These are phyloP conservation scores for Linum usitatissimum DNA, from an alignment of 345 rosid genomes.

Conservation along the genomic window DNA sequence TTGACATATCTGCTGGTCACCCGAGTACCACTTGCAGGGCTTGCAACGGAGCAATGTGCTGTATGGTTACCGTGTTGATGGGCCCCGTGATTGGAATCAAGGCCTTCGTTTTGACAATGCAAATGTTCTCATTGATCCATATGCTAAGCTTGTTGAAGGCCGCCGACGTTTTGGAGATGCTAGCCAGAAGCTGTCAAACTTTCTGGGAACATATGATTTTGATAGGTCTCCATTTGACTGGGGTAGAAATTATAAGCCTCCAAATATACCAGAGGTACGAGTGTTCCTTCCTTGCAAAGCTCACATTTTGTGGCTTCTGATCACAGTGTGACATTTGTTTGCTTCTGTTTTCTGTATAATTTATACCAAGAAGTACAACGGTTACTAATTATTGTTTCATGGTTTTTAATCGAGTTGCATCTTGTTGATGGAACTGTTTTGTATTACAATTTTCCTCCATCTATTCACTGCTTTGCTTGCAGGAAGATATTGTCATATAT, in stretches of 20 bases:
- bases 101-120: slow-evolving; percentile 75
- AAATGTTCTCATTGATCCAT: slow-evolving; percentile 68
- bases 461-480: slow-evolving; percentile 23
- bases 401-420: neutral
- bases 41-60: slow-evolving; percentile 56
- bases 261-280: slow-evolving; percentile 68
- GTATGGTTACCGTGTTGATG: slow-evolving; percentile 83
- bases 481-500: slow-evolving; percentile 88
- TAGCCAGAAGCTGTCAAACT: slow-evolving; percentile 42
- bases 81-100: slow-evolving; percentile 66
- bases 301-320: neutral
- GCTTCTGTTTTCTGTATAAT: neutral
- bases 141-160: slow-evolving; percentile 85
- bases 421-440: slow-evolving; percentile 5
- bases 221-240: slow-evolving; percentile 68
- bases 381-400: neutral
- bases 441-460: slow-evolving; percentile 11
- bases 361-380: neutral
- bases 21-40: slow-evolving; percentile 35
- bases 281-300: slow-evolving; percentile 1
- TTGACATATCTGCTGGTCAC: slow-evolving; percentile 2
- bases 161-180: slow-evolving; percentile 63
- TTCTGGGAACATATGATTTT: slow-evolving; percentile 81
- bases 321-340: neutral
- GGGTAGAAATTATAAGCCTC: slow-evolving; percentile 65